Evolutionary conservation across 148 eudicot species (phyloP), one percentile per base, ranked within the genome.

Genomic region (Arctostaphylos glauca): DNA sequence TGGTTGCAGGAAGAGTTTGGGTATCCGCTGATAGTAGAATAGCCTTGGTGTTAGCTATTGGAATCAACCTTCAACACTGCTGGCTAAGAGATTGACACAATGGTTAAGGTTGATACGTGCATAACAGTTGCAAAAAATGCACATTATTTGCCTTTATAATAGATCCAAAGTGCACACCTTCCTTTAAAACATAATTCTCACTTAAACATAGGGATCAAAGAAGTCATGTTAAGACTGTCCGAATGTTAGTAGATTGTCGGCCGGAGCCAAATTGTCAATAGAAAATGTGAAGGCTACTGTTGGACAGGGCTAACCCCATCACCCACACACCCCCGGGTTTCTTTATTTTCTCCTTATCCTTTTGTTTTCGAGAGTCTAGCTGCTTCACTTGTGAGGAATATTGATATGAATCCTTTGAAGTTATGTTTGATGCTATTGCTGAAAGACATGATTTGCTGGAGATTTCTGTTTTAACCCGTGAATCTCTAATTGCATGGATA

Each of bases 281-380:
- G 38, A 31, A 81, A 52, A 81, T 81, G 52, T 44, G 50, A 55
- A 78, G 74, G 83, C 80, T 59, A 82, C 66, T 83, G 80, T 81
- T 86, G 88, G 83, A 86, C 83, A 88, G 84, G 81, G 38, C 38
- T 31, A 31, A 31, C 38, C 38, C 38, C 38, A 31, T 31, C 38
- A 31, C 38, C 38, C 38, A 31, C 38, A 0, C 38, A 31, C 38
- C 38, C 38, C 38, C 38, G 38, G 38, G 38, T 31, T 31, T 31
- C 38, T 31, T 31, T 31, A 31, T 31, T 31, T 31, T 31, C 38
- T 31, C 38, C 38, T 31, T 31, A 31, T 31, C 38, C 38, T 31
- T 31, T 31, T 31, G 38, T 31, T 31, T 31, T 31, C 1, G 38
- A 31, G 38, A 31, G 38, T 31, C 38, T 31, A 31, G 38, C 0